Evolutionary conservation across 2,329 filamentous ascomycete species (phyloP).

Genomic region (Karstenula rhodostoma): DNA sequence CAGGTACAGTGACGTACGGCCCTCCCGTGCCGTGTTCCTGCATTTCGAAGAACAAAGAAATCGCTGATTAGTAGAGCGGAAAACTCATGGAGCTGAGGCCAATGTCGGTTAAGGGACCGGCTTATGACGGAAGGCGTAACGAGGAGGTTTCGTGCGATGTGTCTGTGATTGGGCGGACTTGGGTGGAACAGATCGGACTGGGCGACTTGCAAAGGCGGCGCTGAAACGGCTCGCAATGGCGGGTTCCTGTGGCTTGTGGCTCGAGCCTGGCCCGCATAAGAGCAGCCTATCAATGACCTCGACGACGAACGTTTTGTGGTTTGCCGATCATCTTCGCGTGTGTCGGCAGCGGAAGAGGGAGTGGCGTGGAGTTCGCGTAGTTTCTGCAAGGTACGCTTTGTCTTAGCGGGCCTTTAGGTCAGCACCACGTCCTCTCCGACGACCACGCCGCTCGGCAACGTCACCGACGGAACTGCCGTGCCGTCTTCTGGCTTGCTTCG

Average conservation of each 20-base stretch:
- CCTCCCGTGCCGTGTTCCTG: slow-evolving; percentile 10
- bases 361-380: not conserved
- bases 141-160: not conserved
- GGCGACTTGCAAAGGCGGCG: not conserved
- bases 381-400: not conserved
- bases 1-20: slow-evolving; percentile 2
- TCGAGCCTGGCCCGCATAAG: not conserved
- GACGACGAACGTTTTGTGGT: not conserved
- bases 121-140: not conserved
- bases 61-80: not conserved
- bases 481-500: not conserved
- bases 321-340: not conserved
- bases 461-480: not conserved
- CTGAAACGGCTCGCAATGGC: slow-evolving; percentile 1
- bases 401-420: not conserved
- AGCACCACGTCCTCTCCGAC: not conserved
- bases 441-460: not conserved
- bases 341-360: not conserved
- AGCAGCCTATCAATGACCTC: slow-evolving; percentile 1
- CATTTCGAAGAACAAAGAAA: not conserved
- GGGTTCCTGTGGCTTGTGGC: not conserved
- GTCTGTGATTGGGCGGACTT: slow-evolving; percentile 7
- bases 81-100: not conserved
- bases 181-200: slow-evolving; percentile 7
- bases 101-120: not conserved